Evolutionary conservation across 2,329 filamentous ascomycete species (phyloP).

Genomic region (Aspergillus sp.): DNA sequence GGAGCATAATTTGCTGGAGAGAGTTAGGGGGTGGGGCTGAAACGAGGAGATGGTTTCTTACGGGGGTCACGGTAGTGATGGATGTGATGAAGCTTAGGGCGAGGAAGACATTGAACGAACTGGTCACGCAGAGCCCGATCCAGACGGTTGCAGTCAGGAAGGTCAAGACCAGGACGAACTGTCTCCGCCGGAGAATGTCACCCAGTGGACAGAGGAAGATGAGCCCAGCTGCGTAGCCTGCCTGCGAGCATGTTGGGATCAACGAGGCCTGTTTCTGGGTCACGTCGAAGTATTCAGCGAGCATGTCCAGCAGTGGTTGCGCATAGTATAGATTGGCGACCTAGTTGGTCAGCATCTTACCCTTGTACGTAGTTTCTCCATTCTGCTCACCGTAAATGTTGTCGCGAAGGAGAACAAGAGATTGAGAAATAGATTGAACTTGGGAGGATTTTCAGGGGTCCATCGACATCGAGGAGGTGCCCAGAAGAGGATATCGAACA

Average conservation of each 20-base stretch:
- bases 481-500: conserved; percentile 47
- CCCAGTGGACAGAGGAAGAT: conserved; percentile 74
- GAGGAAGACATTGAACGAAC: conserved; percentile 62
- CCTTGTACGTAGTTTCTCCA: not conserved
- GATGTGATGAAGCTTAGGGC: conserved; percentile 70
- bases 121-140: conserved; percentile 69
- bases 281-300: conserved; percentile 69
- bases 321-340: conserved; percentile 75
- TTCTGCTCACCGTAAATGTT: conserved; percentile 44
- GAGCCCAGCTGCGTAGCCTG: conserved; percentile 72
- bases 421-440: conserved; percentile 67
- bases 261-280: conserved; percentile 64
- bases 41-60: conserved; percentile 7
- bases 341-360: not conserved
- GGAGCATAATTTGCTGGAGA: conserved; percentile 65
- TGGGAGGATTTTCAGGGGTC: conserved; percentile 62
- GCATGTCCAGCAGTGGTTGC: conserved; percentile 73
- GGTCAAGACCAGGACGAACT: conserved; percentile 66
- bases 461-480: conserved; percentile 67
- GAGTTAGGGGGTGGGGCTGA: not conserved
- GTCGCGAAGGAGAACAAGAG: conserved; percentile 62
- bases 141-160: conserved; percentile 65
- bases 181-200: conserved; percentile 64
- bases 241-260: conserved; percentile 74
- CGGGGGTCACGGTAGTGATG: conserved; percentile 75